Evolutionary conservation across 768 basidiomycete species (phyloP).

Genomic region (Artomyces pyxidatus): DNA sequence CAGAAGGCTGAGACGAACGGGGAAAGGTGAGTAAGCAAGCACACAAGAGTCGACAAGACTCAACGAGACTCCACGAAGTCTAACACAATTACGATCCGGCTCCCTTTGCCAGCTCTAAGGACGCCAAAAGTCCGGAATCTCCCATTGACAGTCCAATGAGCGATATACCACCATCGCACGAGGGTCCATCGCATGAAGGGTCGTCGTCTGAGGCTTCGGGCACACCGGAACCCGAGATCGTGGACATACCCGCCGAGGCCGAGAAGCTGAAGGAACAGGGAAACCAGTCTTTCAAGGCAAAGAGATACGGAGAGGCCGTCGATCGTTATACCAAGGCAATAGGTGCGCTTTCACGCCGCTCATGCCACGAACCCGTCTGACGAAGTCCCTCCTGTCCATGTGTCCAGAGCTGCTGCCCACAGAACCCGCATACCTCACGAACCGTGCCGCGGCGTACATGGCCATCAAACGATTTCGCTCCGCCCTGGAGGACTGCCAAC

Average conservation of each 20-base stretch:
- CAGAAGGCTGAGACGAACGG: too few species aligned
- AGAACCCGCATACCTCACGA: conserved; percentile 75
- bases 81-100: too few species aligned
- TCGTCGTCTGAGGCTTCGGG: too few species aligned
- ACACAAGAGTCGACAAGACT: too few species aligned
- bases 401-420: conserved; percentile 20
- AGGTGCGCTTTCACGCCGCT: conserved; percentile 29
- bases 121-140: too few species aligned
- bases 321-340: conserved; percentile 72
- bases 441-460: conserved; percentile 84
- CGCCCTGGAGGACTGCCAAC: conserved; percentile 75
- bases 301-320: conserved; percentile 58
- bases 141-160: too few species aligned
- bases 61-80: too few species aligned
- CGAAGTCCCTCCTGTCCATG: neutral
- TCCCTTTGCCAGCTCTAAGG: too few species aligned
- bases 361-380: neutral
- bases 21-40: too few species aligned
- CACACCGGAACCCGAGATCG: conserved; percentile 17
- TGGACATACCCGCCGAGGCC: conserved; percentile 38
- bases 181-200: too few species aligned
- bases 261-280: conserved; percentile 68
- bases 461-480: conserved; percentile 65
- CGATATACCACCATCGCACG: too few species aligned
- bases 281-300: conserved; percentile 65